Evolutionary conservation across 208 protist species (phyloP).

Genomic region (Trypanosoma boissoni): DNA sequence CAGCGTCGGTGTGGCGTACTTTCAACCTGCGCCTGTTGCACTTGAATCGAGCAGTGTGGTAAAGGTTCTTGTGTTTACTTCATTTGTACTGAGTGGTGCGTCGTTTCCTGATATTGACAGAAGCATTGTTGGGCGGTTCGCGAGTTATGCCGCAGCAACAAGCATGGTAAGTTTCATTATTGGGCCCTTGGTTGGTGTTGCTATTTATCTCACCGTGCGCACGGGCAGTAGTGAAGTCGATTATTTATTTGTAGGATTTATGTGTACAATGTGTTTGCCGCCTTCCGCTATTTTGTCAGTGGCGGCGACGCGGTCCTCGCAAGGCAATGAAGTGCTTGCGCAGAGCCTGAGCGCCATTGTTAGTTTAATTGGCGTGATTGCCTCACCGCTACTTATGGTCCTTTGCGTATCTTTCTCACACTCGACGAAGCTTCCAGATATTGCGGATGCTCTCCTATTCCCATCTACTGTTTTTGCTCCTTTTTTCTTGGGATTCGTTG

Average conservation of each 20-base stretch:
- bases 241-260: conserved; percentile 22
- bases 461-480: conserved; percentile 18
- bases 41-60: conserved; percentile 8
- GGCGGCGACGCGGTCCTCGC: conserved; percentile 12
- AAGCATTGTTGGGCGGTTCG: conserved; percentile 3
- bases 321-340: conserved; percentile 24
- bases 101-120: conserved; percentile 22
- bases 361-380: conserved; percentile 21
- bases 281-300: conserved; percentile 22
- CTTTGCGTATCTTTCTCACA: conserved; percentile 11
- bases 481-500: conserved; percentile 17
- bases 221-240: not conserved
- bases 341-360: conserved; percentile 19
- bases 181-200: conserved; percentile 15
- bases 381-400: conserved; percentile 21
- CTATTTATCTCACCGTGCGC: conserved; percentile 7
- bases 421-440: conserved; percentile 8
- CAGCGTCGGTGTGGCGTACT: conserved; percentile 24
- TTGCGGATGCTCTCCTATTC: conserved; percentile 13
- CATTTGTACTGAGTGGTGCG: conserved; percentile 21
- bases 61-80: conserved; percentile 17
- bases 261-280: conserved; percentile 26
- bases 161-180: conserved; percentile 14
- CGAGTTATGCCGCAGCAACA: conserved; percentile 6
- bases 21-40: conserved; percentile 9